phyloP scores from a whole-genome alignment of 768 basidiomycete species.

The Floccularia luteovirens region DNA sequence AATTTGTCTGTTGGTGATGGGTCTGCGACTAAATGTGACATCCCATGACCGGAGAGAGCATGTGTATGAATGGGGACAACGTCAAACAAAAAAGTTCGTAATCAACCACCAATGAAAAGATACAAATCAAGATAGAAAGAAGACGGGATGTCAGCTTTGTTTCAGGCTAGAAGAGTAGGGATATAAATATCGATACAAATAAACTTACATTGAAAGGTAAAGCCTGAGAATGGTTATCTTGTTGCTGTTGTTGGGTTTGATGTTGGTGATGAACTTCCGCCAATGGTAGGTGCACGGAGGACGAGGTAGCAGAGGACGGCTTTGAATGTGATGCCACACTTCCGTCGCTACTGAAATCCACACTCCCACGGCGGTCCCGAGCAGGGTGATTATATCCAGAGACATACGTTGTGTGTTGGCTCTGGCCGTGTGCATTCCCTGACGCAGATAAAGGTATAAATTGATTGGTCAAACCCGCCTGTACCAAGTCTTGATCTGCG shows the following conservation, averaged over 20 bases:
- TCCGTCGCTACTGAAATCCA: constrained; percentile 31
- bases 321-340: constrained; percentile 34
- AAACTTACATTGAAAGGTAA: neutral
- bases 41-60: neutral
- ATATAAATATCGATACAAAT: neutral
- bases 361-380: constrained; percentile 3
- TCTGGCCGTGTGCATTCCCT: constrained; percentile 1
- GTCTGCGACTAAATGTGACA: neutral
- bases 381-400: constrained; percentile 1
- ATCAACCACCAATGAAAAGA: neutral
- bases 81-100: neutral
- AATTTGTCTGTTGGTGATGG: neutral
- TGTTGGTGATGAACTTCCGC: constrained; percentile 6
- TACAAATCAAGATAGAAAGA: neutral
- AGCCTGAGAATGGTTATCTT: neutral
- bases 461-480: constrained; percentile 5
- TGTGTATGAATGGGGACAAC: neutral
- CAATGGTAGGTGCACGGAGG: constrained; percentile 41
- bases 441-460: constrained; percentile 1
- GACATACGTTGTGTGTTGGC: neutral
- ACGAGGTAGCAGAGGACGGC: constrained; percentile 48
- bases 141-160: neutral
- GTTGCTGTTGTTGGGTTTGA: neutral
- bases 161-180: too few species aligned
- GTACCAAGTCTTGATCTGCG: constrained; percentile 9